Conservation (phyloP, 768 basidiomycete genomes). For the Phaeotremella fagi region DNA sequence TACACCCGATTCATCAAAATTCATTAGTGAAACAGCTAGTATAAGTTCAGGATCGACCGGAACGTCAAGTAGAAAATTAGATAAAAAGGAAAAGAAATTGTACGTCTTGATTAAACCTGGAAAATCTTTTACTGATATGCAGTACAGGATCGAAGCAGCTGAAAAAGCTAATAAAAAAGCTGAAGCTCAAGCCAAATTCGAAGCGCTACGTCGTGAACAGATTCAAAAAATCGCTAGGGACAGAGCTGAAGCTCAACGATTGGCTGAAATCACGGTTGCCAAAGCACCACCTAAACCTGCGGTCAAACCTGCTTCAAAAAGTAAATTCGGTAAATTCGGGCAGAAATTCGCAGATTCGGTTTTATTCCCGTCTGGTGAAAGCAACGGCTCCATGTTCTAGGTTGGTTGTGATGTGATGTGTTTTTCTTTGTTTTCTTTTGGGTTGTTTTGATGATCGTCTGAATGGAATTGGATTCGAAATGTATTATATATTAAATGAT, state of each 20-base stretch:
- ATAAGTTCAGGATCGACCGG: constrained; percentile 29
- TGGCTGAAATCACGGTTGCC: constrained; percentile 16
- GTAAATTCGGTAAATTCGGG: constrained; percentile 29
- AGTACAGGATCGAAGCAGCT: constrained; percentile 17
- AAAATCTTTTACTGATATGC: neutral
- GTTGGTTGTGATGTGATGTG: too few species aligned
- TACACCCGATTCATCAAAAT: neutral
- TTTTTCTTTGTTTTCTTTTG: too few species aligned
- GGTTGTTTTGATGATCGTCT: neutral
- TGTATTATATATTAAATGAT: too few species aligned
- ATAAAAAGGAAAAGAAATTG: constrained; percentile 22
- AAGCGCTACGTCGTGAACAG: constrained; percentile 27
- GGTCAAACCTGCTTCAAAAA: constrained; percentile 13
- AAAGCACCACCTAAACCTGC: neutral
- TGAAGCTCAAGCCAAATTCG: constrained; percentile 25
- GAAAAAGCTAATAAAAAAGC: constrained; percentile 32
- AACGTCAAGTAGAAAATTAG: constrained; percentile 18
- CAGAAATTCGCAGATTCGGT: constrained; percentile 28
- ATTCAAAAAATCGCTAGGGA: constrained; percentile 16
- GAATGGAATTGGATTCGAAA: neutral
- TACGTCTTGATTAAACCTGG: neutral
- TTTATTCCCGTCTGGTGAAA: constrained; percentile 24
- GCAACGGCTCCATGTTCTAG: constrained; percentile 23
- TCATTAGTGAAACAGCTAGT: constrained; percentile 14
- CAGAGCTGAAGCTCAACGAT: constrained; percentile 23